A percentile compares a stretch with the other conserved stretches of the same genome.
phyloP scores from a whole-genome alignment of 2,329 filamentous ascomycete genomes.

The Xylaria sp. region DNA sequence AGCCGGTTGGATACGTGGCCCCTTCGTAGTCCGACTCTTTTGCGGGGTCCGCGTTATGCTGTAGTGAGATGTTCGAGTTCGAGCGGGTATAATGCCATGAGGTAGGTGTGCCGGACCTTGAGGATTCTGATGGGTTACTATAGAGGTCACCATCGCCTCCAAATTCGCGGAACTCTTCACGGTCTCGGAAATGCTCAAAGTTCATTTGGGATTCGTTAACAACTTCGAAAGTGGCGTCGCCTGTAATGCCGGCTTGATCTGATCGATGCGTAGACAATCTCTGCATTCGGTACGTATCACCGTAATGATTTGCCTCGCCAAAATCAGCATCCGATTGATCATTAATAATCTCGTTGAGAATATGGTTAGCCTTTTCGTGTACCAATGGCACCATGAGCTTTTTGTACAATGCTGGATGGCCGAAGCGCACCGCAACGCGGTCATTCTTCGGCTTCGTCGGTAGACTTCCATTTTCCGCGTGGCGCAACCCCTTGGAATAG shows the following conservation, averaged over 20 bases:
- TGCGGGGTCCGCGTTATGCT: neutral
- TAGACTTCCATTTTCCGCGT: constrained; percentile 56
- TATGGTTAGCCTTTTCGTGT: constrained; percentile 83
- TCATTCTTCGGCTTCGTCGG: constrained; percentile 67
- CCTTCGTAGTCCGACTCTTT: constrained; percentile 32
- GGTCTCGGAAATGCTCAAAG: constrained; percentile 88
- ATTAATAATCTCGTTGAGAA: constrained; percentile 83
- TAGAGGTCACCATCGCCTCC: constrained; percentile 75
- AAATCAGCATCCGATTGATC: constrained; percentile 77
- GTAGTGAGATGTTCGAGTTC: constrained; percentile 21
- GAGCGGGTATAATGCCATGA: constrained; percentile 50
- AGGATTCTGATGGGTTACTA: constrained; percentile 65
- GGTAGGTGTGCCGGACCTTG: constrained; percentile 68
- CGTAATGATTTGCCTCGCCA: constrained; percentile 74
- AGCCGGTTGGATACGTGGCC: constrained; percentile 39
- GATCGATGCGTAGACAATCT: constrained; percentile 69
- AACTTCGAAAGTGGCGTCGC: constrained; percentile 72
- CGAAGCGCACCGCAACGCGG: constrained; percentile 79
- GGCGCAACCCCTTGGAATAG: constrained; percentile 62
- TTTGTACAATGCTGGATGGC: constrained; percentile 89
- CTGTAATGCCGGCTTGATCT: constrained; percentile 54
- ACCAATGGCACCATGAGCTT: constrained; percentile 96
- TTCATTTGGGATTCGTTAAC: constrained; percentile 86
- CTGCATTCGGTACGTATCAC: constrained; percentile 81
- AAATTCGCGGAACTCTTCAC: constrained; percentile 84